Evolutionary conservation across 192 early-diverging fungal species (phyloP).

Genomic region (Backusella mclennaniae): DNA sequence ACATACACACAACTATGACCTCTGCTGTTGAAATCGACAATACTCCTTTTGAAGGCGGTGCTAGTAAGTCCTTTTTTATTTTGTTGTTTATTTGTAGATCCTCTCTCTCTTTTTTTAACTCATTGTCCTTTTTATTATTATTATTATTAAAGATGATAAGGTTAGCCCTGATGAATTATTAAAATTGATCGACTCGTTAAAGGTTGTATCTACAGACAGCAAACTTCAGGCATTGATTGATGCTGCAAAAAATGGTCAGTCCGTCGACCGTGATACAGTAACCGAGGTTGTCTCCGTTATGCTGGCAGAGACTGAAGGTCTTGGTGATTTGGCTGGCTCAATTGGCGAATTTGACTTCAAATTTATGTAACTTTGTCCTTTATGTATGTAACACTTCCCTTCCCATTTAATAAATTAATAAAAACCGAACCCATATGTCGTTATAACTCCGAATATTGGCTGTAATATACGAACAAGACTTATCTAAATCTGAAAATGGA

Average conservation of each 20-base stretch:
- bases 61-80: neutral
- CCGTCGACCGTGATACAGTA: slow-evolving; percentile 6
- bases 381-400: neutral
- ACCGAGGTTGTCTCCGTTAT: neutral
- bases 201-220: neutral
- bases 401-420: neutral
- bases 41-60: slow-evolving; percentile 3
- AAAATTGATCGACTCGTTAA: neutral
- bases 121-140: neutral
- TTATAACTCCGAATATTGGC: neutral
- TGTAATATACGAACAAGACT: neutral
- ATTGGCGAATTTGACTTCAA: neutral
- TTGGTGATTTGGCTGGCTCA: slow-evolving; percentile 3
- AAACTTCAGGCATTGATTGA: neutral
- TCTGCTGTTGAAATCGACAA: slow-evolving; percentile 4
- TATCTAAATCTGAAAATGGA: neutral
- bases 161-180: neutral
- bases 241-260: neutral
- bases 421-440: neutral
- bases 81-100: neutral
- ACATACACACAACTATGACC: neutral
- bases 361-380: slow-evolving; percentile 1
- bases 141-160: neutral
- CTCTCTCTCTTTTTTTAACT: neutral
- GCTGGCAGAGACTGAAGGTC: neutral